These are phyloP conservation scores for Ogataea thermomethanolica DNA, from an alignment of 805 yeast genomes.

Conservation along the genomic window DNA sequence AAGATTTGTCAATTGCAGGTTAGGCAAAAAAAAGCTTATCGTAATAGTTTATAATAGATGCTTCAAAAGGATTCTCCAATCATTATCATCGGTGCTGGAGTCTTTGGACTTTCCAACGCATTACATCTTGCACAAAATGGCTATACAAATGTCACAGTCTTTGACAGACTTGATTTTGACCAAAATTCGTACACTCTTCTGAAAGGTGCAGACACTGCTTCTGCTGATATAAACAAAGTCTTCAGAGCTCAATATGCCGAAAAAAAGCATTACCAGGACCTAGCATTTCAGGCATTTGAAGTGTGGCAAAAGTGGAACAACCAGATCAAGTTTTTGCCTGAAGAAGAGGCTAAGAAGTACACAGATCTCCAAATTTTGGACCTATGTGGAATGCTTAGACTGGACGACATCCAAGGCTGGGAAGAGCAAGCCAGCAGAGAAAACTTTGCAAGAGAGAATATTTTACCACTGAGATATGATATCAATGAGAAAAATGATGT, in stretches of 20 bases:
- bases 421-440: slow-evolving; percentile 25
- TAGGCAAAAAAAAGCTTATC: too few relatives aligned
- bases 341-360: slow-evolving; percentile 24
- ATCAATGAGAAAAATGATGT: slow-evolving; percentile 29
- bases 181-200: slow-evolving; percentile 30
- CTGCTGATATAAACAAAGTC: slow-evolving; percentile 39
- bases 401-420: slow-evolving; percentile 27
- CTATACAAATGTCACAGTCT: slow-evolving; percentile 35
- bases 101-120: slow-evolving; percentile 50
- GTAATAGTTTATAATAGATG: neutral
- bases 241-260: slow-evolving; percentile 38
- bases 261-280: slow-evolving; percentile 34
- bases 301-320: slow-evolving; percentile 27
- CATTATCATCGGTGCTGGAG: slow-evolving; percentile 52
- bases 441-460: slow-evolving; percentile 27
- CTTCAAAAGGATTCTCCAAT: slow-evolving; percentile 25
- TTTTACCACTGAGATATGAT: slow-evolving; percentile 30
- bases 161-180: slow-evolving; percentile 35
- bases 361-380: slow-evolving; percentile 27
- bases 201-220: slow-evolving; percentile 39
- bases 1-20: too few relatives aligned
- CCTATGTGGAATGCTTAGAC: slow-evolving; percentile 28
- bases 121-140: slow-evolving; percentile 38
- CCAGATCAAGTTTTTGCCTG: slow-evolving; percentile 23
- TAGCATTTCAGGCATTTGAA: slow-evolving; percentile 28